Conservation (phyloP, 140 eudicot species). For the Anethum foeniculum region DNA sequence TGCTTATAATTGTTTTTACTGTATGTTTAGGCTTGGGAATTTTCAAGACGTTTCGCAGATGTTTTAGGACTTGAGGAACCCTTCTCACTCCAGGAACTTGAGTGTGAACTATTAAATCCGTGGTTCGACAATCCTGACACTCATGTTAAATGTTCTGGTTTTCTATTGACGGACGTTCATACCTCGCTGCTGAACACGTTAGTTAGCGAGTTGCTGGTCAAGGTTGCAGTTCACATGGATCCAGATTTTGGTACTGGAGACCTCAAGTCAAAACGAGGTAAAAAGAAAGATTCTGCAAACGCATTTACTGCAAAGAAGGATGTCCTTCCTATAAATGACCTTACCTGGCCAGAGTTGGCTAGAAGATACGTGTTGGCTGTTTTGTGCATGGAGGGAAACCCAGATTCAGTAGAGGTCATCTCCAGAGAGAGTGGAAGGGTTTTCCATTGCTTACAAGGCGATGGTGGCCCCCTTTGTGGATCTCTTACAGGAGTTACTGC, state of each 20-base stretch:
- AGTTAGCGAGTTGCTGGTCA: conserved; percentile 51
- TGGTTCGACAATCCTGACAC: too few relatives aligned
- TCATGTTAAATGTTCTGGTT: conserved; percentile 41
- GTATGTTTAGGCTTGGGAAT: conserved; percentile 63
- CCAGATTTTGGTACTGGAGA: conserved; percentile 62
- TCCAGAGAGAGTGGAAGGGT: conserved; percentile 70
- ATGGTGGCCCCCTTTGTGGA: conserved; percentile 88
- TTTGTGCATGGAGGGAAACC: conserved; percentile 63
- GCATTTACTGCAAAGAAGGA: conserved; percentile 36
- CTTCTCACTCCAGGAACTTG: conserved; percentile 53
- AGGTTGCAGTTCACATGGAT: conserved; percentile 48
- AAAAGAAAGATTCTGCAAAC: conserved; percentile 62
- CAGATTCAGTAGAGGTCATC: conserved; percentile 68
- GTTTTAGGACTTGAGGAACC: conserved; percentile 54
- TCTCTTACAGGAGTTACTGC: conserved; percentile 82
- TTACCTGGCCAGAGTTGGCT: conserved; percentile 92
- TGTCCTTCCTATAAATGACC: conserved; percentile 64
- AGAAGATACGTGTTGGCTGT: conserved; percentile 63
- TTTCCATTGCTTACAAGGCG: conserved; percentile 85
- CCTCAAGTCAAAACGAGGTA: conserved; percentile 60
- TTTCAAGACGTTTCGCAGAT: conserved; percentile 63
- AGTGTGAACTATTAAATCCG: conserved; percentile 60
- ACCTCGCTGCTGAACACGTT: conserved; percentile 51
- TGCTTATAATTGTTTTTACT: conserved; percentile 12
- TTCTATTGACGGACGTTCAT: conserved; percentile 49